phyloP scores from a whole-genome alignment of 2,329 filamentous ascomycete genomes.

The Xylaria sp. region DNA sequence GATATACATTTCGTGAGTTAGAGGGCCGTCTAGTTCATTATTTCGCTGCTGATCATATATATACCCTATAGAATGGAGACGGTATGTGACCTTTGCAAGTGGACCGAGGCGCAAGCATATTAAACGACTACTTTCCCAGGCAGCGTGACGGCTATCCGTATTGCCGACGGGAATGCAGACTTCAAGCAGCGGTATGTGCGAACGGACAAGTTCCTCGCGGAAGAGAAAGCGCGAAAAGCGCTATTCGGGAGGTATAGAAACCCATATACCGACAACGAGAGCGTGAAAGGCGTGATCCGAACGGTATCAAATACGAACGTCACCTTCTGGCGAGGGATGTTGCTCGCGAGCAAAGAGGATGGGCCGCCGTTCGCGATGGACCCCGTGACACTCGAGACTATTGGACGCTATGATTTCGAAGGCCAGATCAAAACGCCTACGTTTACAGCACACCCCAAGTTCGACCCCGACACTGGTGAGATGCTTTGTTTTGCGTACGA shows the following conservation, averaged over 20 bases:
- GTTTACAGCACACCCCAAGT: slow-evolving; percentile 65
- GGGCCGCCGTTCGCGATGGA: slow-evolving; percentile 64
- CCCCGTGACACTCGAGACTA: slow-evolving; percentile 60
- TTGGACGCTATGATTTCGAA: slow-evolving; percentile 63
- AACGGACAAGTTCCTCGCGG: slow-evolving; percentile 53
- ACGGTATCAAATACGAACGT: slow-evolving; percentile 70
- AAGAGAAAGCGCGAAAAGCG: slow-evolving; percentile 45
- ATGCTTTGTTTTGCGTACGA: slow-evolving; percentile 65
- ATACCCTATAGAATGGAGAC: slow-evolving; percentile 43
- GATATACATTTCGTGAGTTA: slow-evolving; percentile 55
- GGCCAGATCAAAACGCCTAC: slow-evolving; percentile 60
- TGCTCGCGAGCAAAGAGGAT: slow-evolving; percentile 68
- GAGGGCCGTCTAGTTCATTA: not conserved
- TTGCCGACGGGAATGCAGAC: slow-evolving; percentile 55
- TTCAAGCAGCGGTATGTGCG: slow-evolving; percentile 58
- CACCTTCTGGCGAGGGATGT: slow-evolving; percentile 65
- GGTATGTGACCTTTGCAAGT: slow-evolving; percentile 36
- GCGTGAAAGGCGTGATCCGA: slow-evolving; percentile 64
- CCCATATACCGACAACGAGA: slow-evolving; percentile 66
- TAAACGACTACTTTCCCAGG: slow-evolving; percentile 49
- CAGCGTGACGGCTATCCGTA: slow-evolving; percentile 55
- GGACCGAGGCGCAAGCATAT: slow-evolving; percentile 30
- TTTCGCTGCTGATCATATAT: slow-evolving; percentile 21
- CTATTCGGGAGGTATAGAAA: slow-evolving; percentile 69
- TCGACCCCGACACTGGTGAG: slow-evolving; percentile 62